These are phyloP conservation scores for Scenedesmus sp. DNA, from an alignment of 163 green algal genomes.

Conservation along the genomic window DNA sequence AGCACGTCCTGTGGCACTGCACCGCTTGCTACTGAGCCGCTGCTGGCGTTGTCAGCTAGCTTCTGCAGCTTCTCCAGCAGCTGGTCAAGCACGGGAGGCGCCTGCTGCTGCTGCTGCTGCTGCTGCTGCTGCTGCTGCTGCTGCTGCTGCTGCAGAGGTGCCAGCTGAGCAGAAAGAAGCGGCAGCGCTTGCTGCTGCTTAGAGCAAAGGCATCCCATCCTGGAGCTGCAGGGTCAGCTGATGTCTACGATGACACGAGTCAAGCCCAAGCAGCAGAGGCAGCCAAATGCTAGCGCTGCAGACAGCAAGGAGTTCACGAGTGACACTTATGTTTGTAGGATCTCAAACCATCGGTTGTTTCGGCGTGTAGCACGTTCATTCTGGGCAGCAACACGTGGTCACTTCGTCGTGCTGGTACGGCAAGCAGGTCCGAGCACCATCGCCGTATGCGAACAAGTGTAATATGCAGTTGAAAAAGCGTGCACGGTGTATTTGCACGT, in stretches of 20 bases:
- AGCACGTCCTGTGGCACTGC: not conserved
- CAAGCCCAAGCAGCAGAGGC: not conserved
- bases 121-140: no score
- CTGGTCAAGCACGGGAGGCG: not conserved
- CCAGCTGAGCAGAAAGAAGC: not conserved
- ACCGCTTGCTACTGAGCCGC: not conserved
- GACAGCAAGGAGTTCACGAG: no score
- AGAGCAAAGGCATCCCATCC: not conserved
- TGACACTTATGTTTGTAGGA: not conserved
- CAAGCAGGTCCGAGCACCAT: not conserved
- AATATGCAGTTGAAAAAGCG: not conserved
- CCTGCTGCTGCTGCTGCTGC: not conserved
- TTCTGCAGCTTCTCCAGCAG: not conserved
- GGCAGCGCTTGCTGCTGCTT: not conserved
- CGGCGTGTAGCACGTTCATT: not conserved
- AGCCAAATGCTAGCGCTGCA: not conserved
- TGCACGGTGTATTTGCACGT: not conserved
- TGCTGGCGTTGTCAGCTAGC: not conserved
- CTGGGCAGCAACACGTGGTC: not conserved
- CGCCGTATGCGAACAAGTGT: no score
- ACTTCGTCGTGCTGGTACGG: no score
- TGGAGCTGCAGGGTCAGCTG: no score
- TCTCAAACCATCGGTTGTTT: not conserved
- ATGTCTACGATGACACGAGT: not conserved
- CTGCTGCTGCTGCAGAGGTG: no score